Conservation (phyloP, 352 stramenopile species). For the Pythium aquatile region DNA sequence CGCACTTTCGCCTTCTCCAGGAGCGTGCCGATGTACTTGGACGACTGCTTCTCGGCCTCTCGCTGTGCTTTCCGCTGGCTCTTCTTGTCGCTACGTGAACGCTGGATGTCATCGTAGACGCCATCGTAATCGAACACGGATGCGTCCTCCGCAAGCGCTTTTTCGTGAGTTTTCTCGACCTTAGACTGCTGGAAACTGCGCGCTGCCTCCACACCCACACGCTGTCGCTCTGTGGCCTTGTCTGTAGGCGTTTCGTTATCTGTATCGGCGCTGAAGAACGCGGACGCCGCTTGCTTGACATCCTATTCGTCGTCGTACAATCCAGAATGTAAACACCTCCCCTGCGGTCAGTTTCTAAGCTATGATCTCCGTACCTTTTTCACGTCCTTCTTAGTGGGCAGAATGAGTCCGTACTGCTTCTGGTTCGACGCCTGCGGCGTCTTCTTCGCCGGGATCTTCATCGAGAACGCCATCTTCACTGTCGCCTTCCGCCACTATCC, state of each 20-base stretch:
- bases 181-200: slow-evolving; percentile 52
- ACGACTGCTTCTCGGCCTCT: slow-evolving; percentile 62
- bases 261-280: slow-evolving; percentile 11
- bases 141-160: slow-evolving; percentile 72
- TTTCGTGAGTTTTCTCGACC: slow-evolving; percentile 45
- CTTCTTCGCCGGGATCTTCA: slow-evolving; percentile 53
- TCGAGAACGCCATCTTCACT: slow-evolving; percentile 50
- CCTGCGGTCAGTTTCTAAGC: background rate
- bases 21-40: slow-evolving; percentile 91
- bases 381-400: slow-evolving; percentile 31
- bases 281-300: slow-evolving; percentile 17
- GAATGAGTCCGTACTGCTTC: slow-evolving; percentile 49
- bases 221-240: slow-evolving; percentile 24
- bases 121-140: slow-evolving; percentile 91
- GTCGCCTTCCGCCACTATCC: slow-evolving; percentile 7
- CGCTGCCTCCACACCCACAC: slow-evolving; percentile 45
- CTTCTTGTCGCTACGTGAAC: slow-evolving; percentile 34
- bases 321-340: background rate
- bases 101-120: slow-evolving; percentile 88
- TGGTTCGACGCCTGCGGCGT: slow-evolving; percentile 26
- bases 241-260: background rate
- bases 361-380: slow-evolving; percentile 31
- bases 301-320: slow-evolving; percentile 26
- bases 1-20: slow-evolving; percentile 88
- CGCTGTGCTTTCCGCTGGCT: slow-evolving; percentile 42